phyloP scores from a whole-genome alignment of 139 green algal genomes.

The Coelastrella sp. region DNA sequence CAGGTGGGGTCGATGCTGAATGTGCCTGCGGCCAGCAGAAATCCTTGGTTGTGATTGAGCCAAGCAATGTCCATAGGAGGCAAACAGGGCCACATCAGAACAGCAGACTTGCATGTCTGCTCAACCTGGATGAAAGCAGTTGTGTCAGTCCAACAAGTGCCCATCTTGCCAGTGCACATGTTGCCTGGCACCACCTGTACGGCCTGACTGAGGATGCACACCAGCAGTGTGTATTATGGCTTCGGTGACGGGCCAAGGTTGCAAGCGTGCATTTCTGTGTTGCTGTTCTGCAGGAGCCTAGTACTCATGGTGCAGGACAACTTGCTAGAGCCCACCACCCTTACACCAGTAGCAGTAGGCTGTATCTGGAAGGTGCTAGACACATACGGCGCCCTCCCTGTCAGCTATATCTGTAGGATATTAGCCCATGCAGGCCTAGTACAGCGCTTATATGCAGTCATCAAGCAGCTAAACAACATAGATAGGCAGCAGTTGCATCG shows the following conservation, averaged over 20 bases:
- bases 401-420: slow-evolving; percentile 80
- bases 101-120: no score
- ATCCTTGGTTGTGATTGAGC: not conserved
- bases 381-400: slow-evolving; percentile 57
- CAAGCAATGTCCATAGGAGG: not conserved
- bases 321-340: slow-evolving; percentile 44
- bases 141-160: no score
- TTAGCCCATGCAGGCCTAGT: slow-evolving; percentile 69
- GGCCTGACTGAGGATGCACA: no score
- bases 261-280: not conserved
- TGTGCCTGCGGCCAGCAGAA: not conserved
- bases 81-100: no score
- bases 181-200: no score
- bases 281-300: slow-evolving; percentile 18
- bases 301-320: slow-evolving; percentile 51
- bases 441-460: slow-evolving; percentile 67
- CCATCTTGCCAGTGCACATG: no score
- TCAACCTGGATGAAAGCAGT: no score
- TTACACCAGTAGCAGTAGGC: slow-evolving; percentile 57
- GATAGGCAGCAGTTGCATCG: slow-evolving; percentile 28
- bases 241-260: no score
- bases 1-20: not conserved
- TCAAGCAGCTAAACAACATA: slow-evolving; percentile 58
- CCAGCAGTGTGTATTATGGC: no score
- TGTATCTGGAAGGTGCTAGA: slow-evolving; percentile 77